Percentiles rank a stretch among this genome's conserved stretches.
Conservation (phyloP, 495 filamentous ascomycete genomes). For the Aspergillus biplanus region DNA sequence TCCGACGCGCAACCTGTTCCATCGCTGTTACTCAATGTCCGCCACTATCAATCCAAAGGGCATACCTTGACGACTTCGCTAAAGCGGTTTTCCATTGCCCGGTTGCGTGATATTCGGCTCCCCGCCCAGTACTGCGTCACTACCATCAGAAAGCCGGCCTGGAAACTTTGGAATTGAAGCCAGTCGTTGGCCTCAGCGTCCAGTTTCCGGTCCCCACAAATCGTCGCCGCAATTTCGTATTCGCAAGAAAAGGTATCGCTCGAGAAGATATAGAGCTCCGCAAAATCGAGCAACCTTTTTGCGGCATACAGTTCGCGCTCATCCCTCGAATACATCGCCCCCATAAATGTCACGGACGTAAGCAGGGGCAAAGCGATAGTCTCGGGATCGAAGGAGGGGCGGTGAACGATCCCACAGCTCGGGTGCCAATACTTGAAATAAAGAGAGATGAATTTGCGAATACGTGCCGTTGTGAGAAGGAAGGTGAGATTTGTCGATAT, state of each 20-base stretch:
- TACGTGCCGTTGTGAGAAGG: conserved; percentile 45
- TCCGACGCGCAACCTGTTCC: conserved; percentile 39
- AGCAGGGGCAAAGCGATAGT: conserved; percentile 42
- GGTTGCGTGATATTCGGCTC: conserved; percentile 39
- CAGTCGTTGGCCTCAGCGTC: conserved; percentile 38
- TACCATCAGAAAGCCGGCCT: conserved; percentile 47
- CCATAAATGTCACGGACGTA: conserved; percentile 46
- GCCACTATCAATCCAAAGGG: background rate
- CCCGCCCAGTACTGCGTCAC: conserved; percentile 54
- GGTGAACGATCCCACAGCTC: conserved; percentile 47
- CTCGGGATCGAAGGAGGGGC: conserved; percentile 44
- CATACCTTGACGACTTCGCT: conserved; percentile 46
- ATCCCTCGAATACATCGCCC: conserved; percentile 52
- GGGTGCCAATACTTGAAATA: conserved; percentile 55
- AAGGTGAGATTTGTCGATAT: conserved; percentile 44
- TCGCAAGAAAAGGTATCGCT: conserved; percentile 46
- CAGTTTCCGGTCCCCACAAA: conserved; percentile 27
- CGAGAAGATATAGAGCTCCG: conserved; percentile 50
- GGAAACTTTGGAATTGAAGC: conserved; percentile 47
- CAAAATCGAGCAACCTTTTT: conserved; percentile 50
- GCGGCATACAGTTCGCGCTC: conserved; percentile 41
- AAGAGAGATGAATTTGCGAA: conserved; percentile 43
- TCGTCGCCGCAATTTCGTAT: conserved; percentile 39
- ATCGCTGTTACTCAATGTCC: conserved; percentile 13
- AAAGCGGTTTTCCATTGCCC: conserved; percentile 51